phyloP scores from a whole-genome alignment of 495 filamentous ascomycete species.

The Schizothecium vesticola region DNA sequence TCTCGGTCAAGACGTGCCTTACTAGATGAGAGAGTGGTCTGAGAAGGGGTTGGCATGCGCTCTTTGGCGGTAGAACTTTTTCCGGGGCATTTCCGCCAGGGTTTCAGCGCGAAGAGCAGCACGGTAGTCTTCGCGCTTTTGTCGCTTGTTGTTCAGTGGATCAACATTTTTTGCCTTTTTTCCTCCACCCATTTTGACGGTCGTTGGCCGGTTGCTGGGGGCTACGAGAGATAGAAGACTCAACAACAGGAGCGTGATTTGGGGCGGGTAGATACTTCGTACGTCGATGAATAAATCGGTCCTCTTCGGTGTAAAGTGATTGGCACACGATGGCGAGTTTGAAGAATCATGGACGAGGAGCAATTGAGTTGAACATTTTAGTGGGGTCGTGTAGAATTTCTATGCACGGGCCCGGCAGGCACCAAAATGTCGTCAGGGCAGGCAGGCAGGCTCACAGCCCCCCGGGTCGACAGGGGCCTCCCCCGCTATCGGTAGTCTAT shows the following conservation, averaged over 20 bases:
- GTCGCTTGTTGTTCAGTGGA: constrained; percentile 50
- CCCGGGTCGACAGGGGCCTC: constrained; percentile 1
- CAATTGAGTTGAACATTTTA: background rate
- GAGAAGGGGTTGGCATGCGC: constrained; percentile 98
- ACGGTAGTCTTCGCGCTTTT: constrained; percentile 72
- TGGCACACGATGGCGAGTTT: background rate
- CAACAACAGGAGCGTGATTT: background rate
- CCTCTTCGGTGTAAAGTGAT: background rate
- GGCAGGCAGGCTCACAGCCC: no score
- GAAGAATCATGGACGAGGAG: background rate
- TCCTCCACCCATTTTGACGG: constrained; percentile 2
- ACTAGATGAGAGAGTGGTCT: constrained; percentile 86
- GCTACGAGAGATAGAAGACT: background rate
- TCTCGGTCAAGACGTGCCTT: constrained; percentile 16
- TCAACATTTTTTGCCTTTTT: constrained; percentile 36
- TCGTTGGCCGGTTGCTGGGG: background rate
- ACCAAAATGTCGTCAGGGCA: background rate
- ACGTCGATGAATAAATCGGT: background rate
- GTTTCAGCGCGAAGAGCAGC: constrained; percentile 24
- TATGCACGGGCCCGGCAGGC: background rate
- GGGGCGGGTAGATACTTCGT: background rate
- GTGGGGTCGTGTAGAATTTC: background rate
- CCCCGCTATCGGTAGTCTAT: constrained; percentile 23
- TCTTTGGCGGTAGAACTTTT: constrained; percentile 92
- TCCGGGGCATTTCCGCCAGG: constrained; percentile 59